Percentiles rank a stretch among this genome's conserved stretches.
Evolutionary conservation across 2,329 filamentous ascomycete genomes (phyloP).

Genomic region (Fusarium sambucinum): DNA sequence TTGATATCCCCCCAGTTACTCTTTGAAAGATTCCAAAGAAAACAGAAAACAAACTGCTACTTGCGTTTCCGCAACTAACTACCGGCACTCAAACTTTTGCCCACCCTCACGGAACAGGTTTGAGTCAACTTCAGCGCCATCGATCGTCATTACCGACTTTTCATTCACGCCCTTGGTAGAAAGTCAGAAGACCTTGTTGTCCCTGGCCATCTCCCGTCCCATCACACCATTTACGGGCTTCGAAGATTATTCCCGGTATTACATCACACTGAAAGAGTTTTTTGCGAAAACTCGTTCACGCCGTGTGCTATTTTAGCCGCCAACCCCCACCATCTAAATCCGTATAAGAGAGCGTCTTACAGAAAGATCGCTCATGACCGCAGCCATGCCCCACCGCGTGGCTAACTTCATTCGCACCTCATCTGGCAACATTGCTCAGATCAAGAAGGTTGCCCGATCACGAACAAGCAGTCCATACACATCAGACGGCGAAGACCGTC

Average conservation of each 20-base stretch:
- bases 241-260: constrained; percentile 30
- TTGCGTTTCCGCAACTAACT: constrained; percentile 24
- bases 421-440: constrained; percentile 65
- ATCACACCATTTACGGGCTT: constrained; percentile 24
- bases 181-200: constrained; percentile 32
- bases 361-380: constrained; percentile 36
- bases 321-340: constrained; percentile 25
- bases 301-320: constrained; percentile 35
- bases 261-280: constrained; percentile 40
- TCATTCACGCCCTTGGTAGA: constrained; percentile 14
- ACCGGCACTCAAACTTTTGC: constrained; percentile 36
- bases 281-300: constrained; percentile 33
- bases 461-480: constrained; percentile 52
- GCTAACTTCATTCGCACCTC: constrained; percentile 68
- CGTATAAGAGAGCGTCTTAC: constrained; percentile 28
- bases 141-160: constrained; percentile 34
- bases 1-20: constrained; percentile 20
- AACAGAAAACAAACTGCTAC: constrained; percentile 26
- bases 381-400: constrained; percentile 69
- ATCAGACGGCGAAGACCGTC: constrained; percentile 54
- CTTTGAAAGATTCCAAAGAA: constrained; percentile 13
- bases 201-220: constrained; percentile 40
- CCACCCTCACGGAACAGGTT: constrained; percentile 36
- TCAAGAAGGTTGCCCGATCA: constrained; percentile 58
- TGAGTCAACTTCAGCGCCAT: constrained; percentile 15